These are phyloP conservation scores for Plasmopara halstedii DNA, from an alignment of 352 stramenopile genomes.

Conservation along the genomic window DNA sequence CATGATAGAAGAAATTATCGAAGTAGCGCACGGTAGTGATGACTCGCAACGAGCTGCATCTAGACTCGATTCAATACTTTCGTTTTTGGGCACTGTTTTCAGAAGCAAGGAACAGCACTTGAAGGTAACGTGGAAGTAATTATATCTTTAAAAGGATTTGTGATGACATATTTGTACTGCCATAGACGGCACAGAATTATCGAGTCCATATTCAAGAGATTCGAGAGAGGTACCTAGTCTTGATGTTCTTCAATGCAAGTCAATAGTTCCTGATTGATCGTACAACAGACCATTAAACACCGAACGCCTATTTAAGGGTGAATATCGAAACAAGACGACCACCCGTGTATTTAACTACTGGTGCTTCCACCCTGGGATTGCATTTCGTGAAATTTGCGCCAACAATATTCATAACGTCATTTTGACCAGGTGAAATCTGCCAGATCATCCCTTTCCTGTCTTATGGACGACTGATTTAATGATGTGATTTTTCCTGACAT, in stretches of 20 bases:
- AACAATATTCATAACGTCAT: slow-evolving; percentile 89
- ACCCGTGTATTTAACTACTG: slow-evolving; percentile 95
- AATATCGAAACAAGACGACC: slow-evolving; percentile 43
- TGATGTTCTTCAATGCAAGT: too few species aligned
- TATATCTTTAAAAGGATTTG: too few species aligned
- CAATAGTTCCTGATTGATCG: too few species aligned
- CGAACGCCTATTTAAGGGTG: slow-evolving; percentile 40
- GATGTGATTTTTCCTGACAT: slow-evolving; percentile 1
- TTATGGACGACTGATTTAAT: not conserved
- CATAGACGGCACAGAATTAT: slow-evolving; percentile 67
- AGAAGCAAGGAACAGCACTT: slow-evolving; percentile 73
- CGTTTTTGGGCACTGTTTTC: slow-evolving; percentile 83
- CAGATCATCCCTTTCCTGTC: not conserved
- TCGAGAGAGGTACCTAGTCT: slow-evolving; percentile 69
- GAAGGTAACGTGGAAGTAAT: too few species aligned
- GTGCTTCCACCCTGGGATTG: slow-evolving; percentile 96
- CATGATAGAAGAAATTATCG: slow-evolving; percentile 87
- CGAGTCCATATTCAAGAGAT: slow-evolving; percentile 87
- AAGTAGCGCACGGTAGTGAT: slow-evolving; percentile 67
- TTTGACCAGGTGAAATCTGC: slow-evolving; percentile 64
- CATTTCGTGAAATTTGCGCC: slow-evolving; percentile 91
- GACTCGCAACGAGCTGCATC: slow-evolving; percentile 54
- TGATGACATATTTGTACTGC: slow-evolving; percentile 5
- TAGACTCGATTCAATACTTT: slow-evolving; percentile 74
- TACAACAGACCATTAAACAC: slow-evolving; percentile 26